Percentiles rank a stretch among this genome's conserved stretches.
Evolutionary conservation across 345 rosid species (phyloP).

Genomic region (Citrus inodora): DNA sequence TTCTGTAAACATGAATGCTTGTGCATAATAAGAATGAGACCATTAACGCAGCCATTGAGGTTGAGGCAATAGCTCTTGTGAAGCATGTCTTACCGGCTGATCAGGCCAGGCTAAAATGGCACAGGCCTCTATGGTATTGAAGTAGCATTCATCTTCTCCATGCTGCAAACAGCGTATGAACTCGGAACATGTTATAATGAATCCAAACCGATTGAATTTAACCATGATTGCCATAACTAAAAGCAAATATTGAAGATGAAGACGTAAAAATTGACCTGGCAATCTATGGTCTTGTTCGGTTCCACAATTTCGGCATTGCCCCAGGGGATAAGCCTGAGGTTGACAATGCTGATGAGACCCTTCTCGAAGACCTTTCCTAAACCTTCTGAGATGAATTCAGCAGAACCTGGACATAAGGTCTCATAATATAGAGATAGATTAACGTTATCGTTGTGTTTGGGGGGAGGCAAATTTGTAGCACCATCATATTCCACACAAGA

Average conservation of each 20-base stretch:
- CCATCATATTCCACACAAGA: not conserved
- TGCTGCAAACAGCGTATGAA: constrained; percentile 32
- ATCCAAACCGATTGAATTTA: not conserved
- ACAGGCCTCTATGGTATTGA: constrained; percentile 62
- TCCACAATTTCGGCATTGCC: constrained; percentile 25
- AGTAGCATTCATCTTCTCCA: constrained; percentile 66
- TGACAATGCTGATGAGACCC: constrained; percentile 27
- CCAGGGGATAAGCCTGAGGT: constrained; percentile 40
- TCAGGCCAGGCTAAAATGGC: constrained; percentile 48
- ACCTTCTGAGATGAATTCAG: constrained; percentile 20
- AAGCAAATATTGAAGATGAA: not conserved
- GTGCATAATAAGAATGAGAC: no score
- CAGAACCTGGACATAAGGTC: constrained; percentile 26
- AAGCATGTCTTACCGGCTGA: constrained; percentile 23
- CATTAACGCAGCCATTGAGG: no score
- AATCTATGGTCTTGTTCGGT: constrained; percentile 14
- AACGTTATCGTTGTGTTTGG: not conserved
- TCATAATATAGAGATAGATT: not conserved
- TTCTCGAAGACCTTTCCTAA: constrained; percentile 16
- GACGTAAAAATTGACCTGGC: constrained; percentile 31
- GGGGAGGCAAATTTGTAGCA: not conserved
- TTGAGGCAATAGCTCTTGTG: not conserved
- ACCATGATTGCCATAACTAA: not conserved
- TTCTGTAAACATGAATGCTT: no score
- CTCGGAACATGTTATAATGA: not conserved